Evolutionary conservation across 257 asterid species (phyloP), one percentile per base, ranked within the genome.

Genomic region (Lavandula angustifolia): DNA sequence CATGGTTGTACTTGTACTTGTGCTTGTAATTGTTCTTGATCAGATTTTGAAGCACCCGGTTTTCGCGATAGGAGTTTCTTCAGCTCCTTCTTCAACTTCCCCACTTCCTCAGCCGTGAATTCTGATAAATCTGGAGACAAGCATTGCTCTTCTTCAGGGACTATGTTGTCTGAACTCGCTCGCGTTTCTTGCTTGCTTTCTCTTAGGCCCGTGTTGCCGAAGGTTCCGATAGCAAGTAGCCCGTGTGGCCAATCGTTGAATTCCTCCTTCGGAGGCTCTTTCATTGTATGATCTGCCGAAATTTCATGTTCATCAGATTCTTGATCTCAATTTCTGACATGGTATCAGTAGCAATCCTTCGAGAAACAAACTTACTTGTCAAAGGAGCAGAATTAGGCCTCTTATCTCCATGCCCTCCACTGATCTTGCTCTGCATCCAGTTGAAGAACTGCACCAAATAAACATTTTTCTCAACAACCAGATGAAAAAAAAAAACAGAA

Each of bases 41-140:
- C 53, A 12, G 73, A 27, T 46, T 77, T 73, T 10, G 77, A n/a
- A 4, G 71, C 64, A 13, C 76, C 74, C 3, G 81, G 79, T 71
- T 89, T 88, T 63, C 78, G 64, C 2, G 84, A 77, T 32, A 92
- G 51, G 13, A 92, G 90, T 48, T 80, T 86, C 17, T 60, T 86
- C 34, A 92, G 54, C 65, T 82, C 95, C 63, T 85, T 86, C 13
- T 85, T 87, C 29, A 92, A 49, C 62, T 83, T 87, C 0, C 80
- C 87, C 4, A 92, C 88, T 80, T 92, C 98, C 70, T 88, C 95
- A 0, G 85, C 72, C 33, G 96, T 85, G 77, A 92, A 88, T 64
- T 92, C 96, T 7, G 95, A 67, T 17, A 92, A 74, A 79, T 88
- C 95, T 1, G 87, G 84, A 29, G 95, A 83, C 0, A 84, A 71